Percentiles rank a stretch among this genome's conserved stretches.
Evolutionary conservation across 1,284 basidiomycete species (phyloP).

Genomic region (Sporisorium iseilematis-ciliati): DNA sequence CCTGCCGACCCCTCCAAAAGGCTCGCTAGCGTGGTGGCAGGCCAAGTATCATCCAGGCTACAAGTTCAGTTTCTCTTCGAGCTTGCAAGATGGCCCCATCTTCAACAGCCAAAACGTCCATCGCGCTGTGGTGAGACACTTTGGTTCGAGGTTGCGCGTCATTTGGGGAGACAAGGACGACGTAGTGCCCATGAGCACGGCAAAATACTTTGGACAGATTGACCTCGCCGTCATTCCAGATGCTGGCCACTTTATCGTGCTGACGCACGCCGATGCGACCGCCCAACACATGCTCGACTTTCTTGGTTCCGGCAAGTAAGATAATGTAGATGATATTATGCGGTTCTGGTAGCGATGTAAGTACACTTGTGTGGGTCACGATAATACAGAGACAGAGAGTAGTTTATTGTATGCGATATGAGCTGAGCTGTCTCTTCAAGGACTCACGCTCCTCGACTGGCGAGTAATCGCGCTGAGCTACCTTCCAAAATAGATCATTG

Average conservation of each 20-base stretch:
- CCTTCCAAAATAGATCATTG: too few species aligned
- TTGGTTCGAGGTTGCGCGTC: conserved; percentile 30
- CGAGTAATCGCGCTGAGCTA: too few species aligned
- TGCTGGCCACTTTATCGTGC: conserved; percentile 37
- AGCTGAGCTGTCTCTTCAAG: too few species aligned
- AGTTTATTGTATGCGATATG: too few species aligned
- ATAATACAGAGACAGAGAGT: too few species aligned
- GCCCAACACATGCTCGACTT: conserved; percentile 48
- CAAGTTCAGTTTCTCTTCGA: conserved; percentile 45
- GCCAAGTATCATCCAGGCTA: conserved; percentile 46
- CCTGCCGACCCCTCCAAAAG: conserved; percentile 43
- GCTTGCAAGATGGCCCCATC: conserved; percentile 43
- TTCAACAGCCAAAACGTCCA: conserved; percentile 39
- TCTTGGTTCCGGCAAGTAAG: conserved; percentile 27
- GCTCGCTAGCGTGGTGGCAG: conserved; percentile 46
- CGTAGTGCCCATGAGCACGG: conserved; percentile 44
- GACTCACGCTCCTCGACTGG: too few species aligned
- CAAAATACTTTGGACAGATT: conserved; percentile 53
- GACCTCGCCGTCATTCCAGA: conserved; percentile 42
- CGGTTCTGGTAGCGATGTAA: too few species aligned
- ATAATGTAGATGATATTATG: not conserved
- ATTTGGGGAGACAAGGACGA: conserved; percentile 56
- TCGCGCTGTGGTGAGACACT: conserved; percentile 23
- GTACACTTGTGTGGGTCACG: too few species aligned
- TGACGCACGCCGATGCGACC: conserved; percentile 45